Conservation (phyloP, 1,139 yeast genomes). For the Geotrichum siamense region DNA sequence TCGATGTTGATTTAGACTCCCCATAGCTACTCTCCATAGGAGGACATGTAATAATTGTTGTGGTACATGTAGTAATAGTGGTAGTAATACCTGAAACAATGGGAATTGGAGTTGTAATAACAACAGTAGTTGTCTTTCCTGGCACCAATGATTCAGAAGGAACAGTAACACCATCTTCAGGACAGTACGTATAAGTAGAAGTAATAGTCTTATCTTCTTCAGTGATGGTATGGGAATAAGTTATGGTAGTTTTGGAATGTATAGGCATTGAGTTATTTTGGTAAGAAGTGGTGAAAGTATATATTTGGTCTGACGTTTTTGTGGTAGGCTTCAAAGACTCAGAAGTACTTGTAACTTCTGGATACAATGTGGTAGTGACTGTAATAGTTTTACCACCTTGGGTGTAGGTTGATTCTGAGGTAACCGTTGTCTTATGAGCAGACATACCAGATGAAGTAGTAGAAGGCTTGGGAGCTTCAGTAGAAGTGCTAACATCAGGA, state of each 20-base stretch:
- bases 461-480: slow-evolving; percentile 1
- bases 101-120: slow-evolving; percentile 40
- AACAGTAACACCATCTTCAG: slow-evolving; percentile 7
- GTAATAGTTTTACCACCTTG: slow-evolving; percentile 11
- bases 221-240: slow-evolving; percentile 16
- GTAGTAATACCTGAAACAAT: slow-evolving; percentile 21
- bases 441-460: neutral
- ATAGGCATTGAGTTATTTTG: slow-evolving; percentile 18
- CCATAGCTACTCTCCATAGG: too few species aligned
- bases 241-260: slow-evolving; percentile 17
- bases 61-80: slow-evolving; percentile 20
- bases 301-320: neutral
- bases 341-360: neutral
- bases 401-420: slow-evolving; percentile 40
- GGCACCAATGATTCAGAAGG: slow-evolving; percentile 3
- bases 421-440: slow-evolving; percentile 5
- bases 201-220: slow-evolving; percentile 13
- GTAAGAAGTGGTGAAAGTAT: slow-evolving; percentile 18
- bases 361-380: slow-evolving; percentile 36
- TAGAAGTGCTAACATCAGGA: slow-evolving; percentile 6
- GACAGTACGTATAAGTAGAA: slow-evolving; percentile 5
- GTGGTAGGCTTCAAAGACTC: neutral
- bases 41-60: slow-evolving; percentile 17
- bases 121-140: slow-evolving; percentile 6
- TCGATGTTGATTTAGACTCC: slow-evolving; percentile 23